These are phyloP conservation scores for Huntiella omanensis DNA, from an alignment of 2,329 filamentous ascomycete species.

Conservation along the genomic window DNA sequence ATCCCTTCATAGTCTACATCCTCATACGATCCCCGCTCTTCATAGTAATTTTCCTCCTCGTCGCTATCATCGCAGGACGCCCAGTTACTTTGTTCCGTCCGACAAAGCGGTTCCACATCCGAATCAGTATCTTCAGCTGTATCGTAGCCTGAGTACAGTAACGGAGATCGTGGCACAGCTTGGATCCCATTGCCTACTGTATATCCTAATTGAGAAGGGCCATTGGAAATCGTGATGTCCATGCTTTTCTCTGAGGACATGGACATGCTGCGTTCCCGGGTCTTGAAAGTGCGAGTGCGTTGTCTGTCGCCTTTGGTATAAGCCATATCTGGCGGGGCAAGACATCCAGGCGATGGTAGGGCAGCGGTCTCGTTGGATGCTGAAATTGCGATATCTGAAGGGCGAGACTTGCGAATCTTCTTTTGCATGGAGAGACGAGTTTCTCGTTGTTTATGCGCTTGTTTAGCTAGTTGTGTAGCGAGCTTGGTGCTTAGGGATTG, in stretches of 20 bases:
- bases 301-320: not conserved
- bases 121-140: slow-evolving; percentile 7
- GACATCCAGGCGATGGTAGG: not conserved
- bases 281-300: too few relatives aligned
- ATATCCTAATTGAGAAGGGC: not conserved
- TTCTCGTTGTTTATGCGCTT: slow-evolving; percentile 1
- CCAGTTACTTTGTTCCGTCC: not conserved
- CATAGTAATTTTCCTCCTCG: not conserved
- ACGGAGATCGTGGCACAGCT: not conserved
- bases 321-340: not conserved
- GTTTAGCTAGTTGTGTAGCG: slow-evolving; percentile 10
- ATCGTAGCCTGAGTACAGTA: not conserved
- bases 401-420: not conserved
- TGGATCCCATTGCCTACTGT: not conserved
- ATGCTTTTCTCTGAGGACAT: too few relatives aligned
- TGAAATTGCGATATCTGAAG: not conserved
- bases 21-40: not conserved
- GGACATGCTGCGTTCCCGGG: too few relatives aligned
- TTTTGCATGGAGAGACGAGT: not conserved
- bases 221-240: too few relatives aligned
- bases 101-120: slow-evolving; percentile 5
- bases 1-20: too few relatives aligned
- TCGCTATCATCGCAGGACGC: not conserved
- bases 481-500: slow-evolving; percentile 4
- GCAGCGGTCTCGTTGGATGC: not conserved